Percentiles rank a stretch among this genome's conserved stretches.
Conservation (phyloP, 2,329 filamentous ascomycete species). For the Cytospora piceae region DNA sequence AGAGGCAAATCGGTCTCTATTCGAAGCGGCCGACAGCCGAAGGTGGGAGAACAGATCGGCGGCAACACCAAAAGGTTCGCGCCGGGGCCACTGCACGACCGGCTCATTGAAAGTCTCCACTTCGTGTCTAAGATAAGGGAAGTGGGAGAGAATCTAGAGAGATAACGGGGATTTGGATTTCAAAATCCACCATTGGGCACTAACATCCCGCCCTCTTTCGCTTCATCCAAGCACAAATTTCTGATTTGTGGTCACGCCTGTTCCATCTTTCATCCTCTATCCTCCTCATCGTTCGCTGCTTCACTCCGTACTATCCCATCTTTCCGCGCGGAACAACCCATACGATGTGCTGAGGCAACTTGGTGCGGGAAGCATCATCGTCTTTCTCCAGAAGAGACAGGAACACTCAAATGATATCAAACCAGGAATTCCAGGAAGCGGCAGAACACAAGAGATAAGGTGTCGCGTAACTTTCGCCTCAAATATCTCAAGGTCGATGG, state of each 20-base stretch:
- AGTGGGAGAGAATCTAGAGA: background rate
- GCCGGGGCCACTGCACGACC: background rate
- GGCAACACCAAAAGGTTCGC: background rate
- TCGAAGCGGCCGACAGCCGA: background rate
- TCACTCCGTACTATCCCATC: background rate
- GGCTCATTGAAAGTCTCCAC: background rate
- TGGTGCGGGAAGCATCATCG: slow-evolving; percentile 31
- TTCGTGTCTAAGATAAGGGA: background rate
- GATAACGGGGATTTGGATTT: background rate
- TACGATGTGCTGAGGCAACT: slow-evolving; percentile 31
- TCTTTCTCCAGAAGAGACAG: slow-evolving; percentile 8
- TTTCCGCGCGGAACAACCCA: background rate
- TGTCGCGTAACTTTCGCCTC: slow-evolving; percentile 20
- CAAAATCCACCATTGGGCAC: background rate
- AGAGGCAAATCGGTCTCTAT: background rate
- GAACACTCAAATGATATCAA: background rate
- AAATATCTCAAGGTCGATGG: slow-evolving; percentile 27
- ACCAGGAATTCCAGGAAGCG: background rate
- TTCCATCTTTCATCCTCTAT: background rate
- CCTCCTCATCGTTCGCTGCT: slow-evolving; percentile 2
- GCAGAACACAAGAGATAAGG: slow-evolving; percentile 1
- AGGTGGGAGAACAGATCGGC: background rate
- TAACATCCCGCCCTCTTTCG: background rate
- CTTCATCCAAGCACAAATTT: background rate
- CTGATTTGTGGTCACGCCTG: background rate